These are phyloP conservation scores for Selaginella tamariscina DNA, from an alignment of 75 land plant genomes.

Conservation along the genomic window DNA sequence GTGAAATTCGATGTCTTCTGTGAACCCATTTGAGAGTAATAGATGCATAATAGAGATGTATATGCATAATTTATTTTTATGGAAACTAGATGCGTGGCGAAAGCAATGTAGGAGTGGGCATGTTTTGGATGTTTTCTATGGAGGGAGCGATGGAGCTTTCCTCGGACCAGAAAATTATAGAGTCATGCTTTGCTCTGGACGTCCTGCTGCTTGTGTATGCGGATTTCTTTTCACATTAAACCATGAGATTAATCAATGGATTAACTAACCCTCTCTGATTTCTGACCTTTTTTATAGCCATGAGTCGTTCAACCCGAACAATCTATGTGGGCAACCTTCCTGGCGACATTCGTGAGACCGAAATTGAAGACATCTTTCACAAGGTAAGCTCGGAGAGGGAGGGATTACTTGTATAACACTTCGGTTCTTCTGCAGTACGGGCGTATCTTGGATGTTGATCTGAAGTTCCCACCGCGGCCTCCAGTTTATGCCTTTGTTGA, in stretches of 20 bases:
- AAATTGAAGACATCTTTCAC: conserved; percentile 66
- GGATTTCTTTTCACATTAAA: not conserved
- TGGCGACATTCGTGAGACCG: conserved; percentile 59
- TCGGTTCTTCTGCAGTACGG: conserved; percentile 45
- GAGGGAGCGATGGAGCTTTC: conserved; percentile 4
- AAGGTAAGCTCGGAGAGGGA: conserved; percentile 30
- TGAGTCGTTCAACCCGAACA: conserved; percentile 45
- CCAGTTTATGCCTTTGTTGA: conserved; percentile 38
- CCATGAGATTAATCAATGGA: too few relatives aligned
- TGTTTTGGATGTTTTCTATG: not conserved
- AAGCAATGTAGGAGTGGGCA: conserved; percentile 1
- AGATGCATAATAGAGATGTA: too few relatives aligned
- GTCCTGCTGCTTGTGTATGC: not conserved
- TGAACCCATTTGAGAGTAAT: too few relatives aligned
- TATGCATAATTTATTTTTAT: too few relatives aligned
- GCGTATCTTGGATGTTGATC: conserved; percentile 46
- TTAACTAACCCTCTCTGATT: not conserved
- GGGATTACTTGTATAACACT: not conserved
- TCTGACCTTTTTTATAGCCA: not conserved
- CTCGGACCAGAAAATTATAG: not conserved
- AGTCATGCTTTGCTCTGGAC: not conserved
- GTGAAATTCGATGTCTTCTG: too few relatives aligned
- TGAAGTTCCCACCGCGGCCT: conserved; percentile 66
- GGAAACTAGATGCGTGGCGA: conserved; percentile 3
- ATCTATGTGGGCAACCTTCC: conserved; percentile 73